Evolutionary conservation across 345 rosid species (phyloP), one percentile per base, ranked within the genome.

Genomic region (Garcia nutans): DNA sequence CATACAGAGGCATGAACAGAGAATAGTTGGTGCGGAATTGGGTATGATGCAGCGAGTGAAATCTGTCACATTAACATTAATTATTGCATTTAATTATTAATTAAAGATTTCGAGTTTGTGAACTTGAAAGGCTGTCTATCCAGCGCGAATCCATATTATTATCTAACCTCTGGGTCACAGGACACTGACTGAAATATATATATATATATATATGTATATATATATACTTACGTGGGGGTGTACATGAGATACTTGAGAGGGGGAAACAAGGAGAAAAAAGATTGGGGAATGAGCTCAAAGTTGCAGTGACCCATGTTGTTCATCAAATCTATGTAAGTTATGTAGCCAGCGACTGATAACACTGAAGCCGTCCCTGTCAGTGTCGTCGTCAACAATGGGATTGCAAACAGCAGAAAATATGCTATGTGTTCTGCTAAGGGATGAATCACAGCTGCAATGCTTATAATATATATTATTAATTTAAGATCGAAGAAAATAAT

Each of bases 281-380:
- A 68, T 10, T 24, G 79, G 0, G 97, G 97, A 68, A 92, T 73
- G 84, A 92, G 72, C 86, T 94, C 97, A 55, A 91, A 88, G 76
- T 94, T 94, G 86, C 97, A 91, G 69, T 94, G 97, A 2, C 98
- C 98, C 92, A 94, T 77, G 67, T 92, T 86, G 86, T 90, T 94
- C 97, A 94, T 94, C 16, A 85, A 78, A 68, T 93, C 96, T 0
- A 92, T 16, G 79, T 76, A 92, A 11, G 85, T 76, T 12, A 89
- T 0, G 82, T 94, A 94, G 10, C 59, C 61, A 2, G 55, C 7
- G 5, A 57, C 0, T 26, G 85, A 68, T 13, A 10, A 31, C 0
- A 83, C 33, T 1, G 96, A 94, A 5, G 68, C 67, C 0, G 85
- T 85, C 19, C 96, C 81, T 0, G 73, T 76, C 3, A 81, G 0